Percentiles rank a stretch among this genome's conserved stretches.
Conservation (phyloP, 2,329 filamentous ascomycete species). For the Aspergillus calidoustus region DNA sequence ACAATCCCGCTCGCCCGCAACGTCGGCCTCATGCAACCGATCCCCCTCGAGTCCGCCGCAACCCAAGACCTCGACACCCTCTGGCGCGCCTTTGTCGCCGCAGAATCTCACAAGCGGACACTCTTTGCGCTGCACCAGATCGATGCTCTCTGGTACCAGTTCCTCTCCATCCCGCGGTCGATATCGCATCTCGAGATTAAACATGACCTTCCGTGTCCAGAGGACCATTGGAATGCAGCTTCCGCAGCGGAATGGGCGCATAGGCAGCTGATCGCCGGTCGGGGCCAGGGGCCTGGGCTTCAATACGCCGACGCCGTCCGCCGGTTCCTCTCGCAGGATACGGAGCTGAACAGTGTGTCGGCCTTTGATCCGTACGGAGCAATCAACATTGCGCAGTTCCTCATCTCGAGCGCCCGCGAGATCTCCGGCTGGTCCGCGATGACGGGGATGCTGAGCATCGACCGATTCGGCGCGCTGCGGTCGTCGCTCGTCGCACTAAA, state of each 20-base stretch:
- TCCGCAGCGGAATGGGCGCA: constrained; percentile 40
- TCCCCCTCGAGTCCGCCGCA: constrained; percentile 18
- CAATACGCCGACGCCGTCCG: constrained; percentile 46
- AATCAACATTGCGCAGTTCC: constrained; percentile 49
- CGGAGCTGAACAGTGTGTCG: constrained; percentile 33
- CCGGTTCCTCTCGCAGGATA: constrained; percentile 39
- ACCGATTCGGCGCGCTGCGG: constrained; percentile 42
- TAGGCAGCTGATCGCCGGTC: constrained; percentile 20
- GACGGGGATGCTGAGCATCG: constrained; percentile 48
- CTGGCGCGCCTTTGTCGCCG: constrained; percentile 44
- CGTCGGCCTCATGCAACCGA: constrained; percentile 42
- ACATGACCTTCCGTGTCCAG: constrained; percentile 48
- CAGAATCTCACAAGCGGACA: constrained; percentile 50
- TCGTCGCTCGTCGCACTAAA: constrained; percentile 42
- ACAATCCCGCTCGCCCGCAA: constrained; percentile 47
- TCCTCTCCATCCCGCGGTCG: constrained; percentile 37
- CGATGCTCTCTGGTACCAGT: constrained; percentile 51
- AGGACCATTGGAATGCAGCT: constrained; percentile 43
- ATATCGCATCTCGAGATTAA: constrained; percentile 50
- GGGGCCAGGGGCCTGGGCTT: constrained; percentile 35
- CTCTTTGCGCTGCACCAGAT: constrained; percentile 50
- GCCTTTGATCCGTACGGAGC: constrained; percentile 48
- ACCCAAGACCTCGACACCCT: constrained; percentile 43
- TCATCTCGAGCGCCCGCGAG: constrained; percentile 49
- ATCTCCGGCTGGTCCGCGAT: constrained; percentile 51